Evolutionary conservation across 345 rosid species (phyloP), one percentile per base, ranked within the genome.

Genomic region (Brassica juncea): DNA sequence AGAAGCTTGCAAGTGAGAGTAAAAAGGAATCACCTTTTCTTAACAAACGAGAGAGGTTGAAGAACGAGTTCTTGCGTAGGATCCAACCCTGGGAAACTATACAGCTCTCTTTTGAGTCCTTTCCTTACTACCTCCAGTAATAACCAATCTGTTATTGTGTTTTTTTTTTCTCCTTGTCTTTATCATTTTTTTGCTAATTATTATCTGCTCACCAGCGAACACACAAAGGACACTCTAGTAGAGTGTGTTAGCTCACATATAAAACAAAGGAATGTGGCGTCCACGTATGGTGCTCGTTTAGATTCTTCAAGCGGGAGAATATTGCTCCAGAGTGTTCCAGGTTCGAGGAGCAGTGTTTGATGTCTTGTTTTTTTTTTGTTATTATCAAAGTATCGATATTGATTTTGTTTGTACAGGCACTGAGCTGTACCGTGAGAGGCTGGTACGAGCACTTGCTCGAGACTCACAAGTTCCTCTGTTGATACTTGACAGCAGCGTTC

Each of bases 281-380:
- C 88, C 63, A 70, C 82, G 1, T 89, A 85, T 79, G 99, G 99
- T 74, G 84, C 94, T 78, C 92, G 90, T 58, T 83, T 95, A 86
- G 19, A 85, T 47, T 89, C 96, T 80, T 93, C 98, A 44, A 90
- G 92, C 84, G 92, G 94, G 73, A 90, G 98, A 85, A 89, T 95
- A 85, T 66, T 91, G 86, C 94, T 95, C 68, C 96, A 89, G 83
- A 90, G 97, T 87, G 83, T 89, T 81, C 98, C 99, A 86, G 98
- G 97, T 94, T 8, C 47, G 19, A 19, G 19, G 74, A 47, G 66
- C 77, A 47, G 16, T 61, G 37, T 37, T 31, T 80, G 30, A 66
- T 68, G 7, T 39, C 12, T 42, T 52, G 57, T 14, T n/a, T 1
- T 14, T 25, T 14, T 59, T 21, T 4, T 60, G 66, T 52, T n/a